A percentile compares a stretch with the other conserved stretches of the same genome.
These are phyloP conservation scores for Tetrapisispora namnaoensis DNA, from an alignment of 805 yeast species.

Conservation along the genomic window DNA sequence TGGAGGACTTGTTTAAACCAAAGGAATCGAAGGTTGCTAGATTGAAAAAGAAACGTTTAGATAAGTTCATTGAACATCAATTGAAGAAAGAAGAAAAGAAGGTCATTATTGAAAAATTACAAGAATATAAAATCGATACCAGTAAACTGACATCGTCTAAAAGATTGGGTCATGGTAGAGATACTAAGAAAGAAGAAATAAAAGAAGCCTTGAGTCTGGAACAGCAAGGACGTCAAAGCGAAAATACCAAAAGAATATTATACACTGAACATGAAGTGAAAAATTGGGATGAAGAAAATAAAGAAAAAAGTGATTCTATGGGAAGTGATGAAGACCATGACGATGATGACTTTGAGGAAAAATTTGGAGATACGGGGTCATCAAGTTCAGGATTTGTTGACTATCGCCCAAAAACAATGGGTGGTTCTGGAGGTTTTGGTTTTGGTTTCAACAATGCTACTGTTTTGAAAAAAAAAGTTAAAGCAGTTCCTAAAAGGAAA, in stretches of 20 bases:
- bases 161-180: constrained; percentile 62
- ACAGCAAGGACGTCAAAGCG: constrained; percentile 57
- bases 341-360: constrained; percentile 19
- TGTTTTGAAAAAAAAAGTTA: constrained; percentile 32
- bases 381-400: constrained; percentile 49
- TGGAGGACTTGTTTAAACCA: constrained; percentile 50
- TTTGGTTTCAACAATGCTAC: constrained; percentile 55
- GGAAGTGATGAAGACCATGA: constrained; percentile 8
- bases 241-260: constrained; percentile 47
- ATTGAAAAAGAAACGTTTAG: constrained; percentile 69
- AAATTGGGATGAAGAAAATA: constrained; percentile 44
- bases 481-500: constrained; percentile 34
- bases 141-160: constrained; percentile 62
- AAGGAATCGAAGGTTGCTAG: constrained; percentile 60
- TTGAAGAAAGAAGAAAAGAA: constrained; percentile 81
- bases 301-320: constrained; percentile 16
- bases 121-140: constrained; percentile 57
- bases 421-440: constrained; percentile 61
- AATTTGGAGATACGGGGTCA: constrained; percentile 16
- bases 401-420: constrained; percentile 48
- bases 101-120: constrained; percentile 59
- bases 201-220: constrained; percentile 69
- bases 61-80: constrained; percentile 88
- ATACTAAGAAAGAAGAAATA: constrained; percentile 58
- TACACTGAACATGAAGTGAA: constrained; percentile 60